Base-by-base conservation (phyloP, 73 alveolate species). In the Uronychia setigera region DNA sequence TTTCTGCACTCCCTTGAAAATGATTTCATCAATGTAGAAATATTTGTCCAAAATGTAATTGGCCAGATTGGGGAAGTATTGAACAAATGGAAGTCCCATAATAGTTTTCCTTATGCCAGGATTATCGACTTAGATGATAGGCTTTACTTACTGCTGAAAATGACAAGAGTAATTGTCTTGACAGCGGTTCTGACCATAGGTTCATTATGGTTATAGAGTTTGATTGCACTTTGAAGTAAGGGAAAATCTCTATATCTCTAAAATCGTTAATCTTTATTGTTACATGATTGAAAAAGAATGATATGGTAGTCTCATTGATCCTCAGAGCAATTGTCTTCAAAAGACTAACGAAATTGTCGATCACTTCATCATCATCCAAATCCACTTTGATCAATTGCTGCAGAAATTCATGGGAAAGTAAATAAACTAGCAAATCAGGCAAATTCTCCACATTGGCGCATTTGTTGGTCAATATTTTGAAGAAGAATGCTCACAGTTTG, bases 141-240 rank as follows among this genome's bases (percentile, higher is more conserved):
- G 28, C 11, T 25, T 58, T 84, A 78, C 34, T 86, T 93, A 75
- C 93, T 91, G 77, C 91, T 79, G 81, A 92, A 91, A 33, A 96
- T 96, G 59, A 89, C 91, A 84, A 96, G 93, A 13, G 97, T 91
- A 77, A 96, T 91, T 34, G 94, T 96, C 80, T 97, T 94, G 34
- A 96, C 98, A 0, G 96, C 95, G 31, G 97, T 96, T 31, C 99
- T 85, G 35, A 96, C 97, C 99, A 96, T 96, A 29, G 96, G 87
- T 85, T 90, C 97, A 88, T 85, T 83, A 88, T 95, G 97, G 86
- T 94, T 91, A 82, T 94, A 96, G 82, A 92, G 91, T 33, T 91
- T 95, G 59, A 96, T 82, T 59, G 97, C 96, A 78, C 90, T 88
- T 29, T 92, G 95, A 31, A 89, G 92, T 31, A 96, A 94, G 31